Percentiles rank a stretch among this genome's conserved stretches.
Conservation (phyloP, 2,329 filamentous ascomycete genomes). For the Calonectria pauciramosa region DNA sequence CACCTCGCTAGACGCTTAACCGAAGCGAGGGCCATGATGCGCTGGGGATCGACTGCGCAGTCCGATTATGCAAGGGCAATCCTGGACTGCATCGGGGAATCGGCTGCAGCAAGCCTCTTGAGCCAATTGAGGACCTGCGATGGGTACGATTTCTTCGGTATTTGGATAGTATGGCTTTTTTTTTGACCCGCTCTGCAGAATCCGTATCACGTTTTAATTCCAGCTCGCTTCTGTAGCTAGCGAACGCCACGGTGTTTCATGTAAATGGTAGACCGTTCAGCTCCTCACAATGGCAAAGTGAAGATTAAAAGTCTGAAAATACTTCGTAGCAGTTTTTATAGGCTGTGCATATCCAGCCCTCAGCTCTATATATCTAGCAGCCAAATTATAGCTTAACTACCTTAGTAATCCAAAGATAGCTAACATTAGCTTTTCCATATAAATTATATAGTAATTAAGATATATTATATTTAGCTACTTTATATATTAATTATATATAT, state of each 20-base stretch:
- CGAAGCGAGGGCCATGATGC: not conserved
- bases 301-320: not conserved
- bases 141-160: not conserved
- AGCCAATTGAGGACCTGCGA: not conserved
- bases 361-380: no score
- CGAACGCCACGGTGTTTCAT: not conserved
- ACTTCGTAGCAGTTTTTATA: not conserved
- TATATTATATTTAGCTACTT: no score
- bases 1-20: not conserved
- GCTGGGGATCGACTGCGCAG: not conserved
- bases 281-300: not conserved
- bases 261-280: not conserved
- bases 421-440: no score
- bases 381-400: no score
- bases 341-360: no score
- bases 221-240: not conserved
- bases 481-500: no score
- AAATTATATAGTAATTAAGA: no score
- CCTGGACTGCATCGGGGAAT: not conserved
- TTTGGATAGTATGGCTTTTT: not conserved
- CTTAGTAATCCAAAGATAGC: no score
- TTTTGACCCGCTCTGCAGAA: not conserved
- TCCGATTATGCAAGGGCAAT: not conserved
- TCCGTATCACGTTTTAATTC: not conserved
- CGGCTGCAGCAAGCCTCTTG: not conserved